These are phyloP conservation scores for Hypocreales sp. DNA, from an alignment of 2,329 filamentous ascomycete species.

Conservation along the genomic window DNA sequence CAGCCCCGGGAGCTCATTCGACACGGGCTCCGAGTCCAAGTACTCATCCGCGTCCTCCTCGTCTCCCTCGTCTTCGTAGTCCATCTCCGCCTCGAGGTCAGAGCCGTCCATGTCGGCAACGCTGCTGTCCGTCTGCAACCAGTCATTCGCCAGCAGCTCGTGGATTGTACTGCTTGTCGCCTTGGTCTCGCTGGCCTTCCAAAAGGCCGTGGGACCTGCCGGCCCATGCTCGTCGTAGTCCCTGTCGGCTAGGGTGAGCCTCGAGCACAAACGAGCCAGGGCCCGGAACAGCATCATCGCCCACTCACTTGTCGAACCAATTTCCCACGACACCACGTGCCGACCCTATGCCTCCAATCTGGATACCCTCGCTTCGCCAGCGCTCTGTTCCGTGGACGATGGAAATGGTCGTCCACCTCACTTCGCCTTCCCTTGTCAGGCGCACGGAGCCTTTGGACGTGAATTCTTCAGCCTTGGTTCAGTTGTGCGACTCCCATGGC, in stretches of 20 bases:
- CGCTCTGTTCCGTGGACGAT: conserved; percentile 48
- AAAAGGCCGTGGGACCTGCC: conserved; percentile 61
- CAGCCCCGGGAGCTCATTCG: conserved; percentile 10
- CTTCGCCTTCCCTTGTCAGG: conserved; percentile 52
- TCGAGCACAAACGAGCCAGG: no score
- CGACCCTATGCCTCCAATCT: conserved; percentile 51
- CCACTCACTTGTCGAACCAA: conserved; percentile 58
- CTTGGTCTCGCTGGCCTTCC: conserved; percentile 49
- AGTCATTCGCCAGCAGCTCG: conserved; percentile 15
- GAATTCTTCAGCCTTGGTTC: conserved; percentile 10
- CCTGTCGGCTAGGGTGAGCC: conserved; percentile 14
- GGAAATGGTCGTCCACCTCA: conserved; percentile 58
- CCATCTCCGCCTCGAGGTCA: conserved; percentile 12
- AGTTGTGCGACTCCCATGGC: no score
- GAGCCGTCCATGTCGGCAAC: conserved; percentile 7
- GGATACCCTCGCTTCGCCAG: conserved; percentile 65
- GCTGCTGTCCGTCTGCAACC: conserved; percentile 13
- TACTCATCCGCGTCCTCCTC: conserved; percentile 15
- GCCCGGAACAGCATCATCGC: no score
- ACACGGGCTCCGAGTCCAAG: conserved; percentile 10
- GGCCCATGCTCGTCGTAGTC: conserved; percentile 55
- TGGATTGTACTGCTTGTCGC: conserved; percentile 10
- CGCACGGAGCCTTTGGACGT: conserved; percentile 38
- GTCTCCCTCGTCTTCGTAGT: conserved; percentile 11
- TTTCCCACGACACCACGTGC: conserved; percentile 55